Base-by-base conservation (phyloP, 139 green algal species). In the Spirogloea muscicola region DNA sequence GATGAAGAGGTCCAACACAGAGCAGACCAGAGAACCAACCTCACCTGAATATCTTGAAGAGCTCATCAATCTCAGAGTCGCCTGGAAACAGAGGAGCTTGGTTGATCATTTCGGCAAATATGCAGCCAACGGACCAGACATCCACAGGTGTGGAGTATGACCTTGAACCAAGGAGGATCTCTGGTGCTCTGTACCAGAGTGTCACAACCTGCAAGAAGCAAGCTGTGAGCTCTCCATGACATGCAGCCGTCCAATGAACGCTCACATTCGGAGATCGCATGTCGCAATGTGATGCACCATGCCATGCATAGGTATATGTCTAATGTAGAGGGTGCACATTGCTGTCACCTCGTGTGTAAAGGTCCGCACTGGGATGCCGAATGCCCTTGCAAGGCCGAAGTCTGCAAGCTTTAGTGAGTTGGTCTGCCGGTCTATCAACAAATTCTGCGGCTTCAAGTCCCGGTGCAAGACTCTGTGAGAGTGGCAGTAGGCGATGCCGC, bases 361-460 rank as follows among this genome's bases (percentile, higher is more conserved):
- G 9, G 63, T 77, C 96, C 87, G 96, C n/a, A 98, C 88, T 39
- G 94, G 94, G 43, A 98, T 95, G 49, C 91, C 92, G 85, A 98
- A 97, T 0, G 92, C 92, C 0, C 94, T 81, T 3, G 94, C 94
- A 0, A 98, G 84, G 2, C 94, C 94, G 85, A 98, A 97, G 80
- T 98, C 94, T n/a, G 94, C 94, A 29, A 98, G 88, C 76, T 98
- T 98, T 37, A 98, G 85, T 18, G 86, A 83, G 59, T 92, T 91
- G n/a, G 65, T 88, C 1, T 64, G 39, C 25, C 79, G 77, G 73
- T 98, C 92, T 16, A 98, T 95, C 1, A 98, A 86, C 58, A 98
- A 84, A 80, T 98, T 98, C 80, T 98, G 91, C 0, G 94, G 94
- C 86, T 98, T 98, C 31, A 98, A 76, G 81, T 98, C 94, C 0